Evolutionary conservation across 805 yeast genomes (phyloP).

Genomic region (Saccharomycopsis sp.): DNA sequence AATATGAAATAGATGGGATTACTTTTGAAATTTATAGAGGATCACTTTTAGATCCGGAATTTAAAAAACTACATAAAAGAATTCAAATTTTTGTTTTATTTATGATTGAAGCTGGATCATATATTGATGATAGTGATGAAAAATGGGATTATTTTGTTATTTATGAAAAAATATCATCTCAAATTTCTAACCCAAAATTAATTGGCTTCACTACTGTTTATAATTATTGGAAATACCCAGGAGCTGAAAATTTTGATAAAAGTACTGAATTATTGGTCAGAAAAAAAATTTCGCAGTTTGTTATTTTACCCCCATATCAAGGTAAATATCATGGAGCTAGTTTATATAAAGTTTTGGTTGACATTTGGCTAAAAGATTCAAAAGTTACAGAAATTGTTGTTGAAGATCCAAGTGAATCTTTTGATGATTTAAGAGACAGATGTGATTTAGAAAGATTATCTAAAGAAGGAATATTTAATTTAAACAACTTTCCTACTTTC

Average conservation of each 20-base stretch:
- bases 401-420: conserved; percentile 89
- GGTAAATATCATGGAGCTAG: conserved; percentile 58
- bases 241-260: conserved; percentile 39
- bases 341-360: conserved; percentile 47
- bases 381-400: conserved; percentile 65
- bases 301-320: conserved; percentile 80
- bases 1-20: conserved; percentile 28
- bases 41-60: conserved; percentile 25
- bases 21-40: conserved; percentile 41
- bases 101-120: conserved; percentile 90
- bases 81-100: conserved; percentile 72
- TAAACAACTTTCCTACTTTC: conserved; percentile 17
- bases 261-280: conserved; percentile 28
- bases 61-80: conserved; percentile 49
- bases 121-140: conserved; percentile 64
- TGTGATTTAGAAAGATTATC: conserved; percentile 52
- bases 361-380: conserved; percentile 43
- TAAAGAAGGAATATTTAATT: conserved; percentile 22
- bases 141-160: conserved; percentile 72
- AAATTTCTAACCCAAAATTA: conserved; percentile 29
- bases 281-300: conserved; percentile 78
- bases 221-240: conserved; percentile 68
- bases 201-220: conserved; percentile 81
- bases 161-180: conserved; percentile 22
- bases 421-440: conserved; percentile 84